Percentiles rank a stretch among this genome's conserved stretches.
Evolutionary conservation across 495 filamentous ascomycete genomes (phyloP).

Genomic region (Poronia punctata): DNA sequence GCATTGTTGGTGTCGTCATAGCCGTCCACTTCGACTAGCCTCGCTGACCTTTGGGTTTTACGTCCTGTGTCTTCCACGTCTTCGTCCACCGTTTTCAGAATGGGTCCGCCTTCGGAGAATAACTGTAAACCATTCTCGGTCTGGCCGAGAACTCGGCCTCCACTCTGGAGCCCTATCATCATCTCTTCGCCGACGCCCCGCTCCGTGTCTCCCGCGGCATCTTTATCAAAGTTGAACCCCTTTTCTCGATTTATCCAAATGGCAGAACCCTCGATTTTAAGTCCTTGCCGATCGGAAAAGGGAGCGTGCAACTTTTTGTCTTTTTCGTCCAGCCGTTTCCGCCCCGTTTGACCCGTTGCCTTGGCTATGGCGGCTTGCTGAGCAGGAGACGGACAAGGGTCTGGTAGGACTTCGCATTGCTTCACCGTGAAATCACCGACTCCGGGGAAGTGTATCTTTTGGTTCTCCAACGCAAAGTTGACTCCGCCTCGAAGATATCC

Average conservation of each 20-base stretch:
- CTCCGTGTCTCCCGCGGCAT: constrained; percentile 53
- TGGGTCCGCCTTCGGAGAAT: constrained; percentile 68
- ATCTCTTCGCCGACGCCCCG: constrained; percentile 88
- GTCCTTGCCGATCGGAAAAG: constrained; percentile 94
- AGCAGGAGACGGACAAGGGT: constrained; percentile 90
- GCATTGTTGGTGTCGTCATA: constrained; percentile 20
- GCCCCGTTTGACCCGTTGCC: constrained; percentile 66
- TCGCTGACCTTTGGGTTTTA: constrained; percentile 59
- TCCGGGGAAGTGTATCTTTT: constrained; percentile 85
- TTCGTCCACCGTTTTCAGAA: constrained; percentile 46
- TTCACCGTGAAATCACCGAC: constrained; percentile 88
- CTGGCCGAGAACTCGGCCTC: constrained; percentile 74
- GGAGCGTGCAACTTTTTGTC: constrained; percentile 93
- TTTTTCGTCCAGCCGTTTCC: constrained; percentile 81
- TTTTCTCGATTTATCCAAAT: constrained; percentile 54
- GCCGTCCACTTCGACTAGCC: constrained; percentile 46
- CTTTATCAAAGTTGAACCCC: constrained; percentile 69
- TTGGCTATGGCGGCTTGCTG: constrained; percentile 81
- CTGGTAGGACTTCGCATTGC: constrained; percentile 76
- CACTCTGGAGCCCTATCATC: constrained; percentile 81
- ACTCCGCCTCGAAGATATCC: constrained; percentile 97
- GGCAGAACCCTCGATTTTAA: constrained; percentile 56
- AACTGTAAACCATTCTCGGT: constrained; percentile 73
- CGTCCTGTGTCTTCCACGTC: constrained; percentile 65
- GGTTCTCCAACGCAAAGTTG: constrained; percentile 83